Conservation (phyloP, 495 filamentous ascomycete species). For the Melanomma pulvis-pyrius region DNA sequence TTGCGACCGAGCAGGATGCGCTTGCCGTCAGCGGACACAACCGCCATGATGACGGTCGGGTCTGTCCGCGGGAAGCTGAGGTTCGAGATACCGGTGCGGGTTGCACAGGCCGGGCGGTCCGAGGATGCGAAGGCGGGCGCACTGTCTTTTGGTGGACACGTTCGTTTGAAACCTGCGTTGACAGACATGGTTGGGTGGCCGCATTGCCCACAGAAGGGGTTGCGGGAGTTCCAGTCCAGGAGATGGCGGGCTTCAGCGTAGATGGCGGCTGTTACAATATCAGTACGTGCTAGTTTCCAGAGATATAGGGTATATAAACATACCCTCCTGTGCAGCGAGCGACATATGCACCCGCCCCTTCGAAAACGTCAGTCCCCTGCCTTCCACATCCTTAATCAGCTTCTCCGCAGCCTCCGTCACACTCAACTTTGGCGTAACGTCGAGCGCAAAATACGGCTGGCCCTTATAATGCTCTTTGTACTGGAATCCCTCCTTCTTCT, state of each 20-base stretch:
- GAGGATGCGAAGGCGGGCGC: conserved; percentile 59
- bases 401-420: conserved; percentile 53
- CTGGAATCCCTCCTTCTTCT: conserved; percentile 56
- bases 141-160: conserved; percentile 79
- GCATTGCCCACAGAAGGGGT: conserved; percentile 88
- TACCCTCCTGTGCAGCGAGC: conserved; percentile 65
- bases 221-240: conserved; percentile 91
- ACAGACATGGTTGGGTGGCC: conserved; percentile 81
- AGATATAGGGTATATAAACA: neutral
- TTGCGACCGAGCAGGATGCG: conserved; percentile 82
- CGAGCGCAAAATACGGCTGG: conserved; percentile 82
- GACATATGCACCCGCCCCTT: conserved; percentile 61
- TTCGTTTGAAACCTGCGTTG: conserved; percentile 87
- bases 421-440: conserved; percentile 74
- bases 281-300: conserved; percentile 14
- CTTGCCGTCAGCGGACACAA: conserved; percentile 73
- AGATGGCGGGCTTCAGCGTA: conserved; percentile 90
- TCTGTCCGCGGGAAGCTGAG: conserved; percentile 91
- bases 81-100: conserved; percentile 75
- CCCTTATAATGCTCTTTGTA: conserved; percentile 68
- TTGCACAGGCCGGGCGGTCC: conserved; percentile 67
- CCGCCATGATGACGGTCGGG: conserved; percentile 92
- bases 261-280: conserved; percentile 76
- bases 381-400: conserved; percentile 60
- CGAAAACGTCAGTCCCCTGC: conserved; percentile 61